Conservation (phyloP, 2,329 filamentous ascomycete genomes). For the Venturia asperata region DNA sequence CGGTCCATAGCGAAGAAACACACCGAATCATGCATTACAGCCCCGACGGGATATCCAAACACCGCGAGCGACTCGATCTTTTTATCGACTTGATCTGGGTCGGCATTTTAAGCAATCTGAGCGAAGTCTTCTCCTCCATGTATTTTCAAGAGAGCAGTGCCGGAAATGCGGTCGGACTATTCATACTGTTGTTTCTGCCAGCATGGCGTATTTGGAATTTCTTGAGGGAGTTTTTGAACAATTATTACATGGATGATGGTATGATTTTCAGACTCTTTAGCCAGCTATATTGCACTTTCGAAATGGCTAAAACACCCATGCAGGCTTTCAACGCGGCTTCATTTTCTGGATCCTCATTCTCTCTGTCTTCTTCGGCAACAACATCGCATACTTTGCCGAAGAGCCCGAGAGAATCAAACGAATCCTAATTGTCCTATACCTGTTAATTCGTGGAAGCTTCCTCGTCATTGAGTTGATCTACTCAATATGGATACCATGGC, state of each 20-base stretch:
- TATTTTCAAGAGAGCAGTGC: background rate
- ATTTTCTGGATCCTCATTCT: conserved; percentile 23
- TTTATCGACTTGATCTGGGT: conserved; percentile 24
- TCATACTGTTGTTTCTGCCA: conserved; percentile 21
- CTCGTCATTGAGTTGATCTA: conserved; percentile 11
- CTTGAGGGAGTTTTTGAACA: conserved; percentile 21
- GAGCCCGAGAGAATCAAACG: background rate
- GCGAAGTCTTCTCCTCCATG: conserved; percentile 20
- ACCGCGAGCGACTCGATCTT: conserved; percentile 21
- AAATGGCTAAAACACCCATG: conserved; percentile 13
- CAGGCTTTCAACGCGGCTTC: conserved; percentile 21
- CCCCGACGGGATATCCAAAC: conserved; percentile 1
- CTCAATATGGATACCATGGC: conserved; percentile 18
- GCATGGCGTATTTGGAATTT: conserved; percentile 23
- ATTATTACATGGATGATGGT: conserved; percentile 17
- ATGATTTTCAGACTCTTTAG: background rate
- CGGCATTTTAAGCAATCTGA: conserved; percentile 22
- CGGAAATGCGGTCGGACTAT: conserved; percentile 18
- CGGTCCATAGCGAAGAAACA: background rate
- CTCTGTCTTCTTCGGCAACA: conserved; percentile 21
- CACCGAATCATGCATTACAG: conserved; percentile 11
- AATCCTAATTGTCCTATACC: conserved; percentile 20
- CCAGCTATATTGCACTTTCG: too few relatives aligned
- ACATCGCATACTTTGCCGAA: conserved; percentile 21
- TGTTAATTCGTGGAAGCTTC: conserved; percentile 18